These are phyloP conservation scores for Psidium friedrichsthalianum DNA, from an alignment of 345 rosid genomes.

Conservation along the genomic window DNA sequence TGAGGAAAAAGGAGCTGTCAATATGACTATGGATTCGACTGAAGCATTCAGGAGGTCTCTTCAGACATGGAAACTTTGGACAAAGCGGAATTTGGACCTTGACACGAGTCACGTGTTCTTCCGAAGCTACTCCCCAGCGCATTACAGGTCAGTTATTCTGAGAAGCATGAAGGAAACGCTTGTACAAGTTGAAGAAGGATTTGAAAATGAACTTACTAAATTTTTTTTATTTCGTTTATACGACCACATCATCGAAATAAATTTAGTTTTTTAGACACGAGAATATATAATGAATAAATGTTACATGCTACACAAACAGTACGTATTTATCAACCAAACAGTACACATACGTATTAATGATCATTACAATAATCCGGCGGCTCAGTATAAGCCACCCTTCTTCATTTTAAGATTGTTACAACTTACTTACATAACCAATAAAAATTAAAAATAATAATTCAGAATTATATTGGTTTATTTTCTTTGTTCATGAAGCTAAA, in stretches of 20 bases:
- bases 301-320: background rate
- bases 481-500: background rate
- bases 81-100: slow-evolving; percentile 27
- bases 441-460: background rate
- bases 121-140: slow-evolving; percentile 71
- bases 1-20: slow-evolving; percentile 53
- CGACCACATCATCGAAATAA: background rate
- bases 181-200: background rate
- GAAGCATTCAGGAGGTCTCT: slow-evolving; percentile 65
- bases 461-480: background rate
- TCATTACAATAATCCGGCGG: background rate
- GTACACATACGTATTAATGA: background rate
- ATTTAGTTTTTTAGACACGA: too few species aligned
- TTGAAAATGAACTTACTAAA: background rate
- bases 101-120: slow-evolving; percentile 47
- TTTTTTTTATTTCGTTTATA: background rate
- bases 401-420: background rate
- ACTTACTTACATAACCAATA: background rate
- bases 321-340: background rate
- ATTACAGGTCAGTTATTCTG: slow-evolving; percentile 45
- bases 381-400: background rate
- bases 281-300: background rate
- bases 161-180: background rate
- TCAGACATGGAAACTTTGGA: slow-evolving; percentile 63
- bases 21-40: slow-evolving; percentile 47